Evolutionary conservation across 441 rosid species (phyloP), one percentile per base, ranked within the genome.

Genomic region (Erodium moschatum): DNA sequence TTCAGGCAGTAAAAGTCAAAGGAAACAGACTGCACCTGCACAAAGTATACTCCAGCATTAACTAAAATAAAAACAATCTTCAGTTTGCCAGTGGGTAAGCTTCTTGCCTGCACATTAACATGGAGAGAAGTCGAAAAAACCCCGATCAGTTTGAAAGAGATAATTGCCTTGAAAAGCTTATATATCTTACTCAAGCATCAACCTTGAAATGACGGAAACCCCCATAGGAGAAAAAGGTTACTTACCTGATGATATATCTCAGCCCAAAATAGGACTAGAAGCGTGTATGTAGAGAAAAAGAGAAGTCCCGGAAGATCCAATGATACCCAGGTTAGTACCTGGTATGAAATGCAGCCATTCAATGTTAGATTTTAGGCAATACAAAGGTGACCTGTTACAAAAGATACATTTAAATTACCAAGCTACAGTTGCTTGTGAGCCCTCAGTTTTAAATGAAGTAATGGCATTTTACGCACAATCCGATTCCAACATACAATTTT

Each of bases 31-130:
- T 52, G 3, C 38, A 88, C 93, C 93, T 88, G 90, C 72, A 84
- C 73, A 58, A 86, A 66, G 74, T 88, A 88, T 27, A 88, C 73
- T 50, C 18, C 82, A 64, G 68, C 90, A 21, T 86, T 88, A 74
- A 79, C 70, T 67, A 84, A 67, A 33, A 83, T 69, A 75, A 82
- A 88, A 8, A 75, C 73, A 8, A 76, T 73, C 75, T 85, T 76
- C 67, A 88, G 84, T 76, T 81, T 85, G 75, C 83, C 90, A 0
- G 89, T 75, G 58, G 93, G 89, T 69, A 88, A 81, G 76, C 85
- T 82, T 77, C 86, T 80, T 6, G 87, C 90, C 90, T 86, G 83
- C 35, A 33, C 79, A 73, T 42, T 65, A 12, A 69, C 52, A 64
- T 6, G 67, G 13, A 50, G 58, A 31, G 77, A 60, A 27, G 67